Evolutionary conservation across 768 basidiomycete species (phyloP).

Genomic region (Zangia roseola): DNA sequence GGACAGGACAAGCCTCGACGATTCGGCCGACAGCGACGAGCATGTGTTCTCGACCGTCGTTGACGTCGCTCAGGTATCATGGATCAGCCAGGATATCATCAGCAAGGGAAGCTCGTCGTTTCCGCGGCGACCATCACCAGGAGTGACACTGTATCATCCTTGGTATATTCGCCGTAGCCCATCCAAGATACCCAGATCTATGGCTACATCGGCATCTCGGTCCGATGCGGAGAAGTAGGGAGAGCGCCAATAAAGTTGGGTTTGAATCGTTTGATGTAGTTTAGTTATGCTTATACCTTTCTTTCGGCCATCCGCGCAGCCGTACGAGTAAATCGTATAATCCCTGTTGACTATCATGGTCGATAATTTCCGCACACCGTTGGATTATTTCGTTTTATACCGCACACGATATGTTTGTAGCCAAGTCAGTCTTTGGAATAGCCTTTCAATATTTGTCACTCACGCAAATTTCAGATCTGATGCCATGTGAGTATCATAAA

Average conservation of each 20-base stretch:
- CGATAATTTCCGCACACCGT: no score
- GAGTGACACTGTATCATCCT: neutral
- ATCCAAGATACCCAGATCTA: neutral
- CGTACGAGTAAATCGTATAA: no score
- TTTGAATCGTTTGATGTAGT: no score
- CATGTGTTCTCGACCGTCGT: slow-evolving; percentile 17
- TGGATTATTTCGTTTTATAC: no score
- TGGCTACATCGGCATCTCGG: neutral
- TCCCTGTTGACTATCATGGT: no score
- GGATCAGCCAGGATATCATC: neutral
- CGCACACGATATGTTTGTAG: no score
- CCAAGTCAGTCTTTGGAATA: no score
- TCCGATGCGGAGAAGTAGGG: neutral
- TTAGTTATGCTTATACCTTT: no score
- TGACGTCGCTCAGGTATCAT: neutral
- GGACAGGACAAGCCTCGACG: neutral
- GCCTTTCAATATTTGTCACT: no score
- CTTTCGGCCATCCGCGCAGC: no score
- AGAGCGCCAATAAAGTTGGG: neutral
- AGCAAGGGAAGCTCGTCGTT: neutral
- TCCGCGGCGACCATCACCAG: neutral
- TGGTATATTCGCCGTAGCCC: slow-evolving; percentile 9
- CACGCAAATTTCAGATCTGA: no score
- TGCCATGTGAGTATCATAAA: no score
- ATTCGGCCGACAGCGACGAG: neutral